Percentiles rank a stretch among this genome's conserved stretches.
phyloP scores from a whole-genome alignment of 2,329 filamentous ascomycete species.

The Rutstroemia sp. region DNA sequence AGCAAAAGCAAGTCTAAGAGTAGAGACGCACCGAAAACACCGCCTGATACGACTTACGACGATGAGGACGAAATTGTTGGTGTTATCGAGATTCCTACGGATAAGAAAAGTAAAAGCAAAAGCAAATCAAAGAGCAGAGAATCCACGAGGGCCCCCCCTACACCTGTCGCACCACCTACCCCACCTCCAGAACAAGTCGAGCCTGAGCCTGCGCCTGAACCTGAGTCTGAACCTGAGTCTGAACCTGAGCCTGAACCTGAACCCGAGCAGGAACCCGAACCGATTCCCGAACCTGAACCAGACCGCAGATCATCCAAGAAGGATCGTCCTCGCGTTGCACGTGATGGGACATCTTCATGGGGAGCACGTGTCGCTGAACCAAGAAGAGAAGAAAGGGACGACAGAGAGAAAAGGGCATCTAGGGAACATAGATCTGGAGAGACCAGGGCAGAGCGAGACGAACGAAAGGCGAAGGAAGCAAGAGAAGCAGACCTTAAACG shows the following conservation, averaged over 20 bases:
- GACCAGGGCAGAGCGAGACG: constrained; percentile 15
- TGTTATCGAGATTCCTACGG: constrained; percentile 41
- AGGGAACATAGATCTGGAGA: constrained; percentile 25
- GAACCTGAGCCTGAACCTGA: constrained; percentile 38
- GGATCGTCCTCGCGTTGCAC: constrained; percentile 69
- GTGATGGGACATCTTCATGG: constrained; percentile 59
- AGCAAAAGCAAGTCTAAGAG: constrained; percentile 34
- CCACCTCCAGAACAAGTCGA: constrained; percentile 25
- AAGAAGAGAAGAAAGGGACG: constrained; percentile 35
- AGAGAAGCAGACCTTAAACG: constrained; percentile 42
- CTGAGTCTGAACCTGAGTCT: constrained; percentile 32
- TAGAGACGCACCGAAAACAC: constrained; percentile 32
- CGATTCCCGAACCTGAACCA: constrained; percentile 35
- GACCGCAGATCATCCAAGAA: constrained; percentile 59
- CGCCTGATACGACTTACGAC: neutral
- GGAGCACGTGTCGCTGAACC: constrained; percentile 59
- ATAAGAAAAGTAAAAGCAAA: constrained; percentile 36
- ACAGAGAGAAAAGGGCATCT: constrained; percentile 31
- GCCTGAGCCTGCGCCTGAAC: constrained; percentile 39
- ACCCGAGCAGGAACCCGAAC: constrained; percentile 31
- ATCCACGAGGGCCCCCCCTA: constrained; percentile 26
- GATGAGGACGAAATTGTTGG: constrained; percentile 36
- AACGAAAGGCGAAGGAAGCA: constrained; percentile 27
- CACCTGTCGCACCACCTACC: constrained; percentile 32
- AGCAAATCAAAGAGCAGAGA: constrained; percentile 32